Conservation (phyloP, 2,329 filamentous ascomycete genomes). For the Cercospora sp. region DNA sequence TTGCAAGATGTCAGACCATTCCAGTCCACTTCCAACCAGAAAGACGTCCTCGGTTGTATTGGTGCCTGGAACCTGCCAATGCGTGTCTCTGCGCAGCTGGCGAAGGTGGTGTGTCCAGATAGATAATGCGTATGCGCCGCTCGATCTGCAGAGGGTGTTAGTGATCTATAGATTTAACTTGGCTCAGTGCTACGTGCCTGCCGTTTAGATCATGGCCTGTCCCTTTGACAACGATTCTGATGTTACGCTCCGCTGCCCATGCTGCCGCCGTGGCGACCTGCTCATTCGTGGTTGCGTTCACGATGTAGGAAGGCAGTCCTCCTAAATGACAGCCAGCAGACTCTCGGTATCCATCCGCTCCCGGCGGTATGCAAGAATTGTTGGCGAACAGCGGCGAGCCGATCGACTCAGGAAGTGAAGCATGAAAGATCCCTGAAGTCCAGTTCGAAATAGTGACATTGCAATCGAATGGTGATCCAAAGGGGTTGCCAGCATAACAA, state of each 20-base stretch:
- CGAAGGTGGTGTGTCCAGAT: constrained; percentile 25
- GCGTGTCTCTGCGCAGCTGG: constrained; percentile 11
- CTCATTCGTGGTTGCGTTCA: constrained; percentile 37
- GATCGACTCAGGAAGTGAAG: constrained; percentile 38
- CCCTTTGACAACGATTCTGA: constrained; percentile 25
- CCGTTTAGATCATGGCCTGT: constrained; percentile 28
- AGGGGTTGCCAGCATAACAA: constrained; percentile 38
- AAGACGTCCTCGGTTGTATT: constrained; percentile 24
- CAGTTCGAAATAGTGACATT: constrained; percentile 34
- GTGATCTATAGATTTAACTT: background rate
- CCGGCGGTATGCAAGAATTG: constrained; percentile 40
- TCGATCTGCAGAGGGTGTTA: constrained; percentile 14
- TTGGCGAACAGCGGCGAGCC: constrained; percentile 38
- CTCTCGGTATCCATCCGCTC: constrained; percentile 30
- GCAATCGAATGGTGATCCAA: constrained; percentile 34
- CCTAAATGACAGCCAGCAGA: constrained; percentile 36
- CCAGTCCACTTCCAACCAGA: constrained; percentile 32
- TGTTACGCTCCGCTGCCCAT: constrained; percentile 26
- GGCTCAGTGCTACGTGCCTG: background rate
- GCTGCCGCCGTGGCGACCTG: constrained; percentile 38
- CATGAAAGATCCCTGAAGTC: constrained; percentile 37
- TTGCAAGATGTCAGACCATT: constrained; percentile 29
- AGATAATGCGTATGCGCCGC: constrained; percentile 22
- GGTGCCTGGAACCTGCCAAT: constrained; percentile 8
- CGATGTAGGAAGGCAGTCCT: constrained; percentile 39